Conservation (phyloP, 83 land plant species). For the Isoetes engelmannii region DNA sequence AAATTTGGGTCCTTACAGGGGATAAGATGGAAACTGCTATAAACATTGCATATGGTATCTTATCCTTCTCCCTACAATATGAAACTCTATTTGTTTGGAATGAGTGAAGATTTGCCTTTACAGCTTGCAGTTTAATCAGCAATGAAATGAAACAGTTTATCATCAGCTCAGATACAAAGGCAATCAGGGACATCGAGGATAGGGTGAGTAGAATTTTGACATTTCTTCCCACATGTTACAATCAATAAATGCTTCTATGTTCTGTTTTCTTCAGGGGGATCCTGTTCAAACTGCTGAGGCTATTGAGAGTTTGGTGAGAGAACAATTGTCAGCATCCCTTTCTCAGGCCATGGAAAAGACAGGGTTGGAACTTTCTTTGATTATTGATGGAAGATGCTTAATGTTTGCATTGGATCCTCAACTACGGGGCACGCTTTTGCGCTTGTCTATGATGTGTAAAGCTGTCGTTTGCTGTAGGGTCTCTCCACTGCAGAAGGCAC, state of each 20-base stretch:
- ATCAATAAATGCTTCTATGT: background rate
- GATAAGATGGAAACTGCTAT: conserved; percentile 99
- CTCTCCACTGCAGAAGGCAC: conserved; percentile 97
- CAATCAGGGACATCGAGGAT: conserved; percentile 79
- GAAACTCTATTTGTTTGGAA: background rate
- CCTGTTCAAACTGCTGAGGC: conserved; percentile 64
- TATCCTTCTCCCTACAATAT: background rate
- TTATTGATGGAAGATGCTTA: conserved; percentile 95
- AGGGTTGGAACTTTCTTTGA: conserved; percentile 66
- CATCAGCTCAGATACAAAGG: conserved; percentile 86
- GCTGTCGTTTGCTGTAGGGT: conserved; percentile 98
- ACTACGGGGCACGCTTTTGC: conserved; percentile 69
- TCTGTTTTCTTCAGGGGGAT: conserved; percentile 57
- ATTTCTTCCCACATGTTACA: background rate
- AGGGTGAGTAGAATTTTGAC: conserved; percentile 39
- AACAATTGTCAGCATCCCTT: conserved; percentile 49
- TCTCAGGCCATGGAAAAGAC: conserved; percentile 46
- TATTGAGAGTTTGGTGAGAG: conserved; percentile 53
- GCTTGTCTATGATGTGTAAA: conserved; percentile 73
- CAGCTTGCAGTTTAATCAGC: conserved; percentile 90
- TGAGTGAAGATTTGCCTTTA: conserved; percentile 11
- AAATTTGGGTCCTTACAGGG: conserved; percentile 97
- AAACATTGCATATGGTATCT: conserved; percentile 91
- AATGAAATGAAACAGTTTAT: conserved; percentile 93
- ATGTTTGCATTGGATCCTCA: conserved; percentile 93